Base-by-base conservation (phyloP, 2,329 filamentous ascomycete species). In the Metarhizium sp. region DNA sequence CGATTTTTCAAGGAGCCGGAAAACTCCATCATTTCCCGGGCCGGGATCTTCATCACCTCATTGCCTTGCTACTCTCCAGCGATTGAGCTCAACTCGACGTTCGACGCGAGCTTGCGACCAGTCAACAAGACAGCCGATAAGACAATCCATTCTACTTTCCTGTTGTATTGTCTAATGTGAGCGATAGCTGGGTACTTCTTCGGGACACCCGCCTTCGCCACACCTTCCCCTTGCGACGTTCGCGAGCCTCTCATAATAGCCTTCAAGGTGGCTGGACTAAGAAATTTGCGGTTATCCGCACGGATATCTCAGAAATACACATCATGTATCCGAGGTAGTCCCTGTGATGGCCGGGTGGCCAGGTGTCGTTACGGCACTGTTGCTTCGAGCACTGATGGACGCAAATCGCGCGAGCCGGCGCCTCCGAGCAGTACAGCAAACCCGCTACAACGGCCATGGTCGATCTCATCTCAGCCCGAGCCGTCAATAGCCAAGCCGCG, bases 231-330 rank as follows among this genome's bases (percentile, higher is more conserved):
- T n/a, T 48, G 38, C 55, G 48, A 42, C 48, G 1, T 25, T 51
- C 52, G 40, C 55, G 50, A 48, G n/a, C 36, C 34, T 30, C 6
- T 45, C 38, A 54, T 52, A 49, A 60, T 59, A 59, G 49, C 57
- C 63, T 58, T 59, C 64, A 70, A 67, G 58, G 62, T 72, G 70
- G 70, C 70, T 61, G 60, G 60, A 58, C 55, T 67, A 56, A 70
- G 70, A 61, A 68, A 71, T 62, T 67, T 69, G 68, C 74, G 76
- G 71, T 67, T 72, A 63, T 67, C 69, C 66, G 71, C 73, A 67
- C 70, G 71, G 66, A 73, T 74, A 73, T 63, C 68, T 54, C 63
- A 64, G 58, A 68, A 55, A 64, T 59, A 59, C 48, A 58, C 65
- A 55, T 55, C 52, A 77, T 79, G 77, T 62, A 64, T 61, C 48